A percentile compares a stretch with the other conserved stretches of the same genome.
Conservation (phyloP, 1,139 yeast genomes). For the Candida albicans region DNA sequence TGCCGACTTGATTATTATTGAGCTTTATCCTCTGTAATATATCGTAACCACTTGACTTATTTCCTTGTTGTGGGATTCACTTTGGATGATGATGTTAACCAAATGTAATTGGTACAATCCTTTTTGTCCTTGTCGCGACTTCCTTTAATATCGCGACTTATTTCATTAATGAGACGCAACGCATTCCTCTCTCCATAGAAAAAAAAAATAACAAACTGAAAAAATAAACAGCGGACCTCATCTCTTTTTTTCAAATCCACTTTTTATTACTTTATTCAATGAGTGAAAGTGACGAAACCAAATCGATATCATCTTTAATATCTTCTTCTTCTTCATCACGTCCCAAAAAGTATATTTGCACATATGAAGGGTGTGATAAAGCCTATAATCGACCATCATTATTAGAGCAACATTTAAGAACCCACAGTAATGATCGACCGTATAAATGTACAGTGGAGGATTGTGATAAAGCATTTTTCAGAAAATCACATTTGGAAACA, state of each 20-base stretch:
- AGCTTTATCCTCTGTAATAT: no score
- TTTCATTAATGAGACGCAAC: background rate
- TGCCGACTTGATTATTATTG: no score
- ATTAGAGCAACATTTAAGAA: conserved; percentile 74
- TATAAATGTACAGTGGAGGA: conserved; percentile 54
- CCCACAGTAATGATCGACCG: conserved; percentile 81
- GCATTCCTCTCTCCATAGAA: background rate
- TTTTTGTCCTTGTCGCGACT: no score
- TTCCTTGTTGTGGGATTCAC: no score
- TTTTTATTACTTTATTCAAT: background rate
- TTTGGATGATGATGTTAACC: no score
- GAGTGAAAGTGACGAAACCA: conserved; percentile 8
- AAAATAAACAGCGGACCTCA: background rate
- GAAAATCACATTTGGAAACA: conserved; percentile 77
- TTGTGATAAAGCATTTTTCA: conserved; percentile 66
- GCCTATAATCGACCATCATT: conserved; percentile 80
- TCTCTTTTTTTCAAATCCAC: background rate
- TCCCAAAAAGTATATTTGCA: conserved; percentile 61
- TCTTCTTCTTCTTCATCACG: conserved; percentile 35
- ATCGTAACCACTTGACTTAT: no score
- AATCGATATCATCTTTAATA: conserved; percentile 10
- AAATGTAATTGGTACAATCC: no score
- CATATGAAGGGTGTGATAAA: conserved; percentile 65
- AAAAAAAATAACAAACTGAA: conserved; percentile 3
- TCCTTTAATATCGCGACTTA: background rate